A percentile compares a stretch with the other conserved stretches of the same genome.
Evolutionary conservation across 129 eudicot genomes (phyloP).

Genomic region (Daucus carota): DH1_v3.0 NC_030389.2:38252001-38252500

Average conservation of each 20-base stretch:
- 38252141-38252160: too few relatives aligned
- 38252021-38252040: not conserved
- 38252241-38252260: too few relatives aligned
- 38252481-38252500: constrained; percentile 5
- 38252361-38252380: not conserved
- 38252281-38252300: not conserved
- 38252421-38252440: constrained; percentile 1
- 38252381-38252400: not conserved
- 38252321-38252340: constrained; percentile 9
- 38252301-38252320: not conserved
- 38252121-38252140: too few relatives aligned
- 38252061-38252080: not conserved
- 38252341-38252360: constrained; percentile 14
- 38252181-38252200: too few relatives aligned
- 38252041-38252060: not conserved
- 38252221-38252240: too few relatives aligned
- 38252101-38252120: too few relatives aligned
- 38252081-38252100: too few relatives aligned
- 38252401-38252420: constrained; percentile 17
- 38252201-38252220: too few relatives aligned
- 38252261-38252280: too few relatives aligned
- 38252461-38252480: constrained; percentile 19
- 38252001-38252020: not conserved
- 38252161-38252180: too few relatives aligned
- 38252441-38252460: constrained; percentile 15